Evolutionary conservation across 495 filamentous ascomycete genomes (phyloP).

Genomic region (Penicillium atrosanguineum): DNA sequence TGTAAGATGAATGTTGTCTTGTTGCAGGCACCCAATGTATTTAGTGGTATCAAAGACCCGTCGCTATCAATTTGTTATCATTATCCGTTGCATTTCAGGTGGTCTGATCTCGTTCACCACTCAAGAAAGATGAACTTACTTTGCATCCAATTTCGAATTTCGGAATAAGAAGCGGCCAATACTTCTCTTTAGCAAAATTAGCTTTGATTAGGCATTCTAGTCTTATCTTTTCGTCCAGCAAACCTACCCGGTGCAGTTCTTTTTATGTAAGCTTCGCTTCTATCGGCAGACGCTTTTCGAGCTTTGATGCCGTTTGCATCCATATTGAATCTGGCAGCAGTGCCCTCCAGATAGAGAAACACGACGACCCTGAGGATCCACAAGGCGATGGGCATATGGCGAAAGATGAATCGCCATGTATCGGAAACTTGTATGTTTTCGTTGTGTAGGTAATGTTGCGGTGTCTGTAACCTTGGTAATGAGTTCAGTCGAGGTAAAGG

Average conservation of each 20-base stretch:
- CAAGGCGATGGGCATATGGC: too few species aligned
- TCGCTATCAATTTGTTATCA: slow-evolving; percentile 11
- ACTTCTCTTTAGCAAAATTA: not conserved
- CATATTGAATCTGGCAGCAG: too few species aligned
- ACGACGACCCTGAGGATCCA: too few species aligned
- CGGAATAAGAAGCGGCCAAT: slow-evolving; percentile 1
- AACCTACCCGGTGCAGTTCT: not conserved
- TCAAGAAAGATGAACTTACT: not conserved
- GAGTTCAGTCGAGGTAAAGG: too few species aligned
- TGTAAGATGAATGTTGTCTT: slow-evolving; percentile 12
- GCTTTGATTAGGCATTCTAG: too few species aligned
- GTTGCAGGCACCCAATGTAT: slow-evolving; percentile 11
- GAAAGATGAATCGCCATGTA: too few species aligned
- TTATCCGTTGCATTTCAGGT: not conserved
- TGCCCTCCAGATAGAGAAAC: too few species aligned
- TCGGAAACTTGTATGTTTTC: too few species aligned
- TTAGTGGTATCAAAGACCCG: slow-evolving; percentile 13
- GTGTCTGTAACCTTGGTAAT: too few species aligned
- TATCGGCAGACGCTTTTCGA: not conserved
- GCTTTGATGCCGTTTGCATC: slow-evolving; percentile 15
- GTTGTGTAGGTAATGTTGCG: too few species aligned
- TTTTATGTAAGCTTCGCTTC: not conserved
- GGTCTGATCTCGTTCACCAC: not conserved
- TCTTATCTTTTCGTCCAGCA: too few species aligned
- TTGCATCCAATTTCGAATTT: slow-evolving; percentile 8